Evolutionary conservation across 148 eudicot species (phyloP), one percentile per base, ranked within the genome.

Genomic region (Silene conica): DNA sequence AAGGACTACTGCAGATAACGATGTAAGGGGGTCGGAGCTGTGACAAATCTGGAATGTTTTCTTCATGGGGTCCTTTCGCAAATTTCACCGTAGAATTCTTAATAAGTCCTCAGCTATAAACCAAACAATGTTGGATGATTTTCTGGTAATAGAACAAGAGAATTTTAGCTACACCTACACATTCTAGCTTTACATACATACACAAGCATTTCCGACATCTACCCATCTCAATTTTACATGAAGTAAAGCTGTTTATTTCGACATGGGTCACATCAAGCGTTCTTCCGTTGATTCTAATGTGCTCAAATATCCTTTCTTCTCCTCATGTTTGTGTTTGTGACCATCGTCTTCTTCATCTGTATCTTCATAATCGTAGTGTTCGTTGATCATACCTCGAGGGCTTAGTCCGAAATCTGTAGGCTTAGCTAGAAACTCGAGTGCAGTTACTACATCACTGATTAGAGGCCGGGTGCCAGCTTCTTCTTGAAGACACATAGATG

Each of bases 401-500:
- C 34, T 38, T 41, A 45, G 68, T 11, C 31, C 28, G 6, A 78
- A 73, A 41, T n/a, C 22, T 43, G 70, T 67, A 41, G 70, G 70
- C 75, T 16, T 78, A 41, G 90, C 73, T 75, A 90, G 82, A 63
- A 81, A 84, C 78, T 89, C 87, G 25, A 91, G 89, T 72, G 96
- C 96, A 15, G 86, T 85, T 23, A 89, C 96, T 58, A 91, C 90
- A 22, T 91, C 96, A 12, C 88, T 76, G 26, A 91, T 87, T 55
- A 89, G 69, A 25, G 93, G 96, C 20, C 96, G 81, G 0, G 90
- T 86, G 75, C 75, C 73, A 56, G 96, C 88, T 83, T 89, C 93
- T 19, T 91, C 91, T 78, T 91, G 93, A 5, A 91, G 83, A 67
- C 96, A 89, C 93, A 89, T 91, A 34, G 87, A 73, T 75, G 93